Evolutionary conservation across 1,284 basidiomycete genomes (phyloP).

Genomic region (Pyrrhoderma noxium): DNA sequence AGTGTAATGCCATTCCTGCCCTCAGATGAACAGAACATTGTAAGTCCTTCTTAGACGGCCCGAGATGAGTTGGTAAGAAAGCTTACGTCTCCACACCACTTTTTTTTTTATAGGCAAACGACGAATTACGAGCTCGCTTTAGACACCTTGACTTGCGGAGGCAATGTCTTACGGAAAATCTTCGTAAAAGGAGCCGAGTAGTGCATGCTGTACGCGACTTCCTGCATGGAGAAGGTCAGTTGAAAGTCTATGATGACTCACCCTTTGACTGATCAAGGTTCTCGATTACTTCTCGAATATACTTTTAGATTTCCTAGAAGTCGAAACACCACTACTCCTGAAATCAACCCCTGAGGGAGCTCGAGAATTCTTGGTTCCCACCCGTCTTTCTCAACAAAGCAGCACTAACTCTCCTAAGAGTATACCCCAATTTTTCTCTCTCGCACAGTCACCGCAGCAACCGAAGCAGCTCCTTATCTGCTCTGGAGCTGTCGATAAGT

Average conservation of each 20-base stretch:
- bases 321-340: constrained; percentile 91
- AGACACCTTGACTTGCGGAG: constrained; percentile 87
- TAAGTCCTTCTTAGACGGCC: constrained; percentile 33
- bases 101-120: constrained; percentile 56
- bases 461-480: constrained; percentile 91
- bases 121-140: constrained; percentile 77
- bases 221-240: constrained; percentile 66
- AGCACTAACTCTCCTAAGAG: constrained; percentile 12
- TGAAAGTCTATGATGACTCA: not conserved
- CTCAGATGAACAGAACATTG: constrained; percentile 65
- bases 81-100: not conserved
- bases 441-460: constrained; percentile 93
- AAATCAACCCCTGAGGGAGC: constrained; percentile 93
- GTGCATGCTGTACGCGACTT: constrained; percentile 70
- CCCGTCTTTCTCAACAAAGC: constrained; percentile 40
- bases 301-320: constrained; percentile 71
- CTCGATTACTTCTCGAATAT: too few relatives aligned
- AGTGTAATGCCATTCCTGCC: constrained; percentile 73
- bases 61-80: not conserved
- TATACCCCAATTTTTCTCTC: constrained; percentile 71
- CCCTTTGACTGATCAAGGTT: too few relatives aligned
- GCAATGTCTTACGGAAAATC: constrained; percentile 61
- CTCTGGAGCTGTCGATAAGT: constrained; percentile 84
- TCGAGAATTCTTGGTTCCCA: constrained; percentile 89
- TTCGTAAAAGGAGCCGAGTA: constrained; percentile 74